Percentiles rank a stretch among this genome's conserved stretches.
Conservation (phyloP, 2,329 filamentous ascomycete species). For the Colletotrichum abscissum region DNA sequence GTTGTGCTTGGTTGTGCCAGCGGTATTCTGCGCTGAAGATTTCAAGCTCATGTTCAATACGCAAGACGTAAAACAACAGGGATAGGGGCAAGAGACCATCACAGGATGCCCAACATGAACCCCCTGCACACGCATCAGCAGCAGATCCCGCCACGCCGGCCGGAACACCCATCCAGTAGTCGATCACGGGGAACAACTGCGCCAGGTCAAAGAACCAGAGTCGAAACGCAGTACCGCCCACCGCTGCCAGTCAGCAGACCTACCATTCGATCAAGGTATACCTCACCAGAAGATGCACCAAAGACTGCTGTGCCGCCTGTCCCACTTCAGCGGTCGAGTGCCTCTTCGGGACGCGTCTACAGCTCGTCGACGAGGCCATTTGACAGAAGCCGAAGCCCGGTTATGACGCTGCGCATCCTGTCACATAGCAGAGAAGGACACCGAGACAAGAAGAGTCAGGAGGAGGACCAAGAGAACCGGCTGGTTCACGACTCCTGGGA, state of each 20-base stretch:
- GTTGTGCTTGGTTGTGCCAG: neutral
- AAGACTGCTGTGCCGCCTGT: neutral
- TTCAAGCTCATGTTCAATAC: neutral
- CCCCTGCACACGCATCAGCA: constrained; percentile 6
- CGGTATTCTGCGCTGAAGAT: neutral
- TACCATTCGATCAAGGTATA: constrained; percentile 9
- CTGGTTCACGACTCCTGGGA: neutral
- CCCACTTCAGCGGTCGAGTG: constrained; percentile 7
- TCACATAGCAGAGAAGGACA: constrained; percentile 6
- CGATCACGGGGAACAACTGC: neutral
- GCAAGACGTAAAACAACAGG: neutral
- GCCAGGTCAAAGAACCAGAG: constrained; percentile 12
- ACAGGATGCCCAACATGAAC: constrained; percentile 13
- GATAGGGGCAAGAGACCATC: neutral
- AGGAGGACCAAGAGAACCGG: constrained; percentile 7
- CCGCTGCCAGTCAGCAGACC: constrained; percentile 16
- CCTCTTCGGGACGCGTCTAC: constrained; percentile 19
- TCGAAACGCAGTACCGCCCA: constrained; percentile 12
- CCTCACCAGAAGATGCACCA: constrained; percentile 12
- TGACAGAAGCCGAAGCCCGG: constrained; percentile 20
- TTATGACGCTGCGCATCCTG: constrained; percentile 26
- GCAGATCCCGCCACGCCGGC: constrained; percentile 6
- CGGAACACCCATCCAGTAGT: neutral
- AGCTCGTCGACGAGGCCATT: constrained; percentile 22
- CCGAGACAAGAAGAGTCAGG: constrained; percentile 1